Evolutionary conservation across 2,329 filamentous ascomycete genomes (phyloP).

Genomic region (Botrytis fabae): DNA sequence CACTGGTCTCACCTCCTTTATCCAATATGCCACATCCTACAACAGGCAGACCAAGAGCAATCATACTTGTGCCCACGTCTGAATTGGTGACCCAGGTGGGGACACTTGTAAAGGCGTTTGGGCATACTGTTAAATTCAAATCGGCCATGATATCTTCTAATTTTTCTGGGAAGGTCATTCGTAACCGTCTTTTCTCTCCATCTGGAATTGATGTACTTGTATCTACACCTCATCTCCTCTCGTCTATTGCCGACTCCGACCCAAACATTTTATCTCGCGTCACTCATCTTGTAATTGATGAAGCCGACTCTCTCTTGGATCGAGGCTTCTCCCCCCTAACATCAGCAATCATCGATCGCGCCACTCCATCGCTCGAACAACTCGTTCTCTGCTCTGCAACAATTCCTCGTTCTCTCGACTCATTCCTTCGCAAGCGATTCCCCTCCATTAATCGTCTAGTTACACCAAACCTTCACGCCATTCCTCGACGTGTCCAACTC

Average conservation of each 20-base stretch:
- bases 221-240: constrained; percentile 84
- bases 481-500: constrained; percentile 90
- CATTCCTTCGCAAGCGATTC: constrained; percentile 76
- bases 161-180: constrained; percentile 75
- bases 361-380: constrained; percentile 78
- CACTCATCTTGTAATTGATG: constrained; percentile 84
- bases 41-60: constrained; percentile 75
- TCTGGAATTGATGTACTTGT: constrained; percentile 82
- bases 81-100: constrained; percentile 91
- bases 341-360: constrained; percentile 76
- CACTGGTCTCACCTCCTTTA: constrained; percentile 57
- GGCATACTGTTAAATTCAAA: constrained; percentile 84
- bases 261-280: constrained; percentile 93
- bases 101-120: constrained; percentile 74
- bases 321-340: constrained; percentile 87
- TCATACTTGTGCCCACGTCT: constrained; percentile 88
- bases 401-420: constrained; percentile 86
- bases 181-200: constrained; percentile 78
- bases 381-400: constrained; percentile 94
- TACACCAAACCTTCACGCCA: constrained; percentile 93
- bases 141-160: constrained; percentile 79
- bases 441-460: constrained; percentile 83
- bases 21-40: constrained; percentile 68
- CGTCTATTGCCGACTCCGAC: constrained; percentile 83
- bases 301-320: constrained; percentile 94